These are phyloP conservation scores for Tolypocladium amazonense DNA, from an alignment of 2,329 filamentous ascomycete species.

Conservation along the genomic window DNA sequence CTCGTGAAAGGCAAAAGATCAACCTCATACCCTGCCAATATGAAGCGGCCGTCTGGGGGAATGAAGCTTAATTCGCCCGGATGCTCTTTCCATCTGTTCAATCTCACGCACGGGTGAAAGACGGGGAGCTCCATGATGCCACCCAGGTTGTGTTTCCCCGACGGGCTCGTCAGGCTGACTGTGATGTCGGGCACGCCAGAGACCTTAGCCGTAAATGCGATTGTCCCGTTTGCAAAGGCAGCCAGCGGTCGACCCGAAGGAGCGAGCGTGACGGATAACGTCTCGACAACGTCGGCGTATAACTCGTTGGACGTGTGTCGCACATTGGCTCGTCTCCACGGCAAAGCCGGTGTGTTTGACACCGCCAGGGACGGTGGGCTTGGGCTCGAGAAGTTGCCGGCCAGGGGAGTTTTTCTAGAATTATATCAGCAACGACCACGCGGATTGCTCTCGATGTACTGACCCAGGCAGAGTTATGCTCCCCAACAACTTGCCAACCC, in stretches of 20 bases:
- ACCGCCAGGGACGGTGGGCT: slow-evolving; percentile 28
- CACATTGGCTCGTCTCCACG: slow-evolving; percentile 87
- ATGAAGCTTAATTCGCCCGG: slow-evolving; percentile 93
- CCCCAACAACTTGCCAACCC: slow-evolving; percentile 79
- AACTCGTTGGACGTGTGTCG: slow-evolving; percentile 94
- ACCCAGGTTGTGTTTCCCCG: slow-evolving; percentile 65
- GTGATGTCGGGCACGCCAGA: slow-evolving; percentile 89
- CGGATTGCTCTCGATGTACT: slow-evolving; percentile 3
- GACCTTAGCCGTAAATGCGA: slow-evolving; percentile 90
- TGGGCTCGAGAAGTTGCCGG: slow-evolving; percentile 25
- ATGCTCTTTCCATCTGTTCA: slow-evolving; percentile 80
- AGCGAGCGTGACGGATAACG: slow-evolving; percentile 75
- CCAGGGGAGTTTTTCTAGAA: slow-evolving; percentile 29
- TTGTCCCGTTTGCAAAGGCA: slow-evolving; percentile 81
- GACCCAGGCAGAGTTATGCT: slow-evolving; percentile 76
- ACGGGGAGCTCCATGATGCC: slow-evolving; percentile 77
- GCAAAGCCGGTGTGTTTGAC: slow-evolving; percentile 48
- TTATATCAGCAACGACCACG: not conserved
- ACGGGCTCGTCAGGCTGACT: slow-evolving; percentile 67
- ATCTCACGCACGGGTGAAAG: slow-evolving; percentile 88
- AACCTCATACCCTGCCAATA: slow-evolving; percentile 88
- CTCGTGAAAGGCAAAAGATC: slow-evolving; percentile 69
- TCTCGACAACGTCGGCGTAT: slow-evolving; percentile 92
- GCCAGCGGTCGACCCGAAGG: slow-evolving; percentile 81
- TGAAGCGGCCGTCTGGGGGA: slow-evolving; percentile 87